Evolutionary conservation across 2,329 filamentous ascomycete species (phyloP).

Genomic region (Truncatella angustata): DNA sequence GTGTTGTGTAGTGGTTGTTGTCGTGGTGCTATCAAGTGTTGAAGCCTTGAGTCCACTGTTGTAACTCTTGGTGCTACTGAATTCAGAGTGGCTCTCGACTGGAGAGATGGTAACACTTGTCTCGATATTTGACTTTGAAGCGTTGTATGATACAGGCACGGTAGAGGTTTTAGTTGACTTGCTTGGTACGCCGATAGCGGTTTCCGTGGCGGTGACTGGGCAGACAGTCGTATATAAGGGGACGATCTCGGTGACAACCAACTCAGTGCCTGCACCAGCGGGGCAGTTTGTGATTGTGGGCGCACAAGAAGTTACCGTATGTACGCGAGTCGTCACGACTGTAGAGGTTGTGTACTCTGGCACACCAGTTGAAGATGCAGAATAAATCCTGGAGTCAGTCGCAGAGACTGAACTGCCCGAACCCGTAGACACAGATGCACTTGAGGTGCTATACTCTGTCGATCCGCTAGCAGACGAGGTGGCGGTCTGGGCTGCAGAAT

Average conservation of each 20-base stretch:
- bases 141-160: constrained; percentile 13
- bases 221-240: constrained; percentile 45
- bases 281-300: constrained; percentile 36
- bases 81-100: constrained; percentile 5
- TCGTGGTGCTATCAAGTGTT: neutral
- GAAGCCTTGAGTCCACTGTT: neutral
- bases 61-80: neutral
- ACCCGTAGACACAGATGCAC: neutral
- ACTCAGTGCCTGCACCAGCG: constrained; percentile 29
- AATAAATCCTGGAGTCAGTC: neutral
- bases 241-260: constrained; percentile 40
- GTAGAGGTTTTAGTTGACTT: neutral
- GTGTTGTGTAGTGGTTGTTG: neutral
- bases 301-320: constrained; percentile 32
- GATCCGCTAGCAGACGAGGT: neutral
- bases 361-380: neutral
- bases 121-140: constrained; percentile 14
- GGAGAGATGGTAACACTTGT: constrained; percentile 23
- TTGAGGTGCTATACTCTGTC: neutral
- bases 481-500: neutral
- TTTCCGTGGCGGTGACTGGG: constrained; percentile 34
- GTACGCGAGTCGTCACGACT: constrained; percentile 32
- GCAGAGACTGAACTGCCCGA: neutral
- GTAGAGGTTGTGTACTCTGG: constrained; percentile 20
- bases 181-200: neutral